Conservation (phyloP, 176 grass and related monocot genomes). For the Canna indica region DNA sequence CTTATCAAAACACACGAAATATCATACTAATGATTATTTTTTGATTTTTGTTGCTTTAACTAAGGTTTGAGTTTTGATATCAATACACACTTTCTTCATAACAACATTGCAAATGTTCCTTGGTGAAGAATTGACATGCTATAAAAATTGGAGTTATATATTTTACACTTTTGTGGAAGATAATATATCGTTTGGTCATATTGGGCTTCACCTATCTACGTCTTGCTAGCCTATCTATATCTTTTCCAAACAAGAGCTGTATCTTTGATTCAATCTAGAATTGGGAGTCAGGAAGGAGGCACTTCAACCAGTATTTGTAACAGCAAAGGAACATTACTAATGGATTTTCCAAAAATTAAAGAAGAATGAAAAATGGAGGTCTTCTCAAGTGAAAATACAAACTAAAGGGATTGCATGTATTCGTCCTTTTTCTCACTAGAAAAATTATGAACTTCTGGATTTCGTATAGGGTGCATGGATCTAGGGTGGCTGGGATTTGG, state of each 20-base stretch:
- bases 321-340: not conserved
- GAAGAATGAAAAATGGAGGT: not conserved
- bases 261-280: not conserved
- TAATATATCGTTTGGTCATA: no score
- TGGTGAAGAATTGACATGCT: no score
- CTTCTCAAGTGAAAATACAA: not conserved
- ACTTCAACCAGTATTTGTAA: not conserved
- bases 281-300: not conserved
- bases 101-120: no score
- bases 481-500: not conserved
- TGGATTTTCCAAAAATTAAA: not conserved
- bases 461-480: not conserved
- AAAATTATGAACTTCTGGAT: not conserved
- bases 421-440: not conserved
- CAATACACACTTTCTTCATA: not conserved
- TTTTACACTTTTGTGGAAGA: no score
- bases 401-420: not conserved
- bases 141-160: no score
- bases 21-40: not conserved
- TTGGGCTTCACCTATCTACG: no score
- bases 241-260: not conserved
- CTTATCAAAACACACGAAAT: not conserved
- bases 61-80: not conserved
- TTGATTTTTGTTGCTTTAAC: not conserved
- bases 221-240: no score